A percentile compares a stretch with the other conserved stretches of the same genome.
Conservation (phyloP, 768 basidiomycete genomes). For the Leccinellum albellum region DNA sequence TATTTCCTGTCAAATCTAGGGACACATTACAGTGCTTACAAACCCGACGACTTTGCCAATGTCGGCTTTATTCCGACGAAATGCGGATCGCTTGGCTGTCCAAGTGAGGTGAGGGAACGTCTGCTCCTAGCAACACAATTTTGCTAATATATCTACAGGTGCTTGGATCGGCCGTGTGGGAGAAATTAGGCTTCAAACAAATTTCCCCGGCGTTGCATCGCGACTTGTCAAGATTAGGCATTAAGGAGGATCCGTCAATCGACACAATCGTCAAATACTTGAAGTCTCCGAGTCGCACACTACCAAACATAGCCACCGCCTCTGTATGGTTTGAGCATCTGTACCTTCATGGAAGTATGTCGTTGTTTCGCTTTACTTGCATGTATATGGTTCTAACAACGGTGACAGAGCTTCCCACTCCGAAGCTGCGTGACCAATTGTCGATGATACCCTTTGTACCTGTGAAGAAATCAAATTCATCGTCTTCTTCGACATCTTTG, state of each 20-base stretch:
- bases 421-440: constrained; percentile 3
- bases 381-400: neutral
- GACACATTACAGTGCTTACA: constrained; percentile 9
- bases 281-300: neutral
- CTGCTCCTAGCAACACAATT: neutral
- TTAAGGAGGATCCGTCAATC: constrained; percentile 5
- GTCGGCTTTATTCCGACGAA: constrained; percentile 16
- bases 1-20: constrained; percentile 12
- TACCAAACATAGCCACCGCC: constrained; percentile 1
- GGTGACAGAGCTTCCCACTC: constrained; percentile 1
- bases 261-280: constrained; percentile 1
- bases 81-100: neutral
- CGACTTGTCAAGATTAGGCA: constrained; percentile 11
- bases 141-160: constrained; percentile 5
- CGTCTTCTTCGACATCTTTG: neutral
- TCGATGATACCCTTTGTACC: constrained; percentile 13
- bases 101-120: constrained; percentile 7
- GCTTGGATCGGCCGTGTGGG: constrained; percentile 6
- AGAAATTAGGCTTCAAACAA: constrained; percentile 7
- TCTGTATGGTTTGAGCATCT: constrained; percentile 8
- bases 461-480: neutral
- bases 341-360: constrained; percentile 6
- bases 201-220: neutral
- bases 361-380: neutral
- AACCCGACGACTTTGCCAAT: constrained; percentile 5